These are phyloP conservation scores for Aspergillus cavernicola DNA, from an alignment of 495 filamentous ascomycete species.

Conservation along the genomic window DNA sequence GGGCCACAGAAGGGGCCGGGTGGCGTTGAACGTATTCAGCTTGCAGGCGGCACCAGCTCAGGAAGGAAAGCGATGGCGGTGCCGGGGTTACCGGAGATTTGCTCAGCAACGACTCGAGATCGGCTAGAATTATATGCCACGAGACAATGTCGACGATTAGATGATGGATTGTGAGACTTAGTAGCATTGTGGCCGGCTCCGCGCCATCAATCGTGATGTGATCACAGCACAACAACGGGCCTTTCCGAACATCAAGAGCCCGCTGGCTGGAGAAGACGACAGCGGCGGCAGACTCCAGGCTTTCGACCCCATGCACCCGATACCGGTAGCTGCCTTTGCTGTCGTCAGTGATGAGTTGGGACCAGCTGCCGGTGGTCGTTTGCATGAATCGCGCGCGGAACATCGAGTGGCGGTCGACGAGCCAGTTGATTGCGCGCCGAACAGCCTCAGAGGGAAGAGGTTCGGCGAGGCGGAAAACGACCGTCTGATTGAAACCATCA, in stretches of 20 bases:
- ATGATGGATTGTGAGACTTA: conserved; percentile 48
- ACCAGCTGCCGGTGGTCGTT: too few species aligned
- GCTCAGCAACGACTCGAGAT: conserved; percentile 47
- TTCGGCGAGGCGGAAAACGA: too few species aligned
- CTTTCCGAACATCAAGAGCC: too few species aligned
- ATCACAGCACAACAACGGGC: conserved; percentile 43
- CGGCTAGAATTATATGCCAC: conserved; percentile 55
- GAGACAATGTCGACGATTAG: conserved; percentile 58
- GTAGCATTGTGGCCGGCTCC: conserved; percentile 3
- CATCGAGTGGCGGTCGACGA: too few species aligned
- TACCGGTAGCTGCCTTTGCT: too few species aligned
- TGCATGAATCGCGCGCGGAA: too few species aligned
- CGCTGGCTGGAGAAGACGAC: too few species aligned
- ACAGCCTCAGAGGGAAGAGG: conserved; percentile 46
- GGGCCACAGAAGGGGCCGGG: conserved; percentile 6
- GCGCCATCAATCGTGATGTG: conserved; percentile 31
- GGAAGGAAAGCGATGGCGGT: conserved; percentile 25
- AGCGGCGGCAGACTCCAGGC: too few species aligned
- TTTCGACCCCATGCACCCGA: too few species aligned
- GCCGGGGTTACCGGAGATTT: neutral
- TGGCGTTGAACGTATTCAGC: conserved; percentile 22
- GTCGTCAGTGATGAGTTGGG: too few species aligned
- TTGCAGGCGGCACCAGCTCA: conserved; percentile 24
- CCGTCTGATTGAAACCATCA: conserved; percentile 57
- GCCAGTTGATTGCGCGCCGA: too few species aligned